Evolutionary conservation across 148 eudicot genomes (phyloP), one percentile per base, ranked within the genome.

Genomic region (Chenopodium quinoa): DNA sequence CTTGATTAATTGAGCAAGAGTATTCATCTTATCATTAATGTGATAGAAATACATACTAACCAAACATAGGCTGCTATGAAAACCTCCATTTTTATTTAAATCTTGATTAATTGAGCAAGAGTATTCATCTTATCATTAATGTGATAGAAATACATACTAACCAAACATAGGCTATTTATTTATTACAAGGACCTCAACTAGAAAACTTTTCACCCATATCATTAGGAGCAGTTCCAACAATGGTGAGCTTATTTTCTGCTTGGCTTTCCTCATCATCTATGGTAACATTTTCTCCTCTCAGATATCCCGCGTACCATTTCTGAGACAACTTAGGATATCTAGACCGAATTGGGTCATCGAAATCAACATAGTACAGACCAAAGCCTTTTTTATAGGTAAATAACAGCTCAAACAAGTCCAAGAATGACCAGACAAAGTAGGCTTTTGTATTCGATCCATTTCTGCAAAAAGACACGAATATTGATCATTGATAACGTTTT

Each of bases 381-480:
- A 71, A 89, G 3, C 72, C 10, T 1, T 80, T 13, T 1, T 75
- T 58, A 37, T 85, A 88, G 65, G 90, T 91, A 22, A n/a, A 81
- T 71, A 93, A 58, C 13, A 88, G 13, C 88, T 93, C 91, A 17
- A 82, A 83, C 76, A 89, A 71, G 75, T 93, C 97, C 75, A 93
- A 0, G 85, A 90, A 93, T 19, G 93, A 89, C 92, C 97, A 93
- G 0, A 73, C 64, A 81, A 93, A 90, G 67, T 91, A 93, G 37
- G 93, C 94, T 73, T 77, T 88, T 58, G 87, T 71, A 75, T 91
- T 91, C 29, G 91, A 90, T 34, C 93, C 93, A 54, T 90, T 88
- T 85, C 97, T 91, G 73, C 70, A 17, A 66, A 17, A 40, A 62
- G 34, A 40, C 44, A 40, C 44, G 2, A 29, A 58, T 13, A 56